Percentiles rank a stretch among this genome's conserved stretches.
These are phyloP conservation scores for Mitragyna speciosa DNA, from an alignment of 257 asterid genomes.

Conservation along the genomic window DNA sequence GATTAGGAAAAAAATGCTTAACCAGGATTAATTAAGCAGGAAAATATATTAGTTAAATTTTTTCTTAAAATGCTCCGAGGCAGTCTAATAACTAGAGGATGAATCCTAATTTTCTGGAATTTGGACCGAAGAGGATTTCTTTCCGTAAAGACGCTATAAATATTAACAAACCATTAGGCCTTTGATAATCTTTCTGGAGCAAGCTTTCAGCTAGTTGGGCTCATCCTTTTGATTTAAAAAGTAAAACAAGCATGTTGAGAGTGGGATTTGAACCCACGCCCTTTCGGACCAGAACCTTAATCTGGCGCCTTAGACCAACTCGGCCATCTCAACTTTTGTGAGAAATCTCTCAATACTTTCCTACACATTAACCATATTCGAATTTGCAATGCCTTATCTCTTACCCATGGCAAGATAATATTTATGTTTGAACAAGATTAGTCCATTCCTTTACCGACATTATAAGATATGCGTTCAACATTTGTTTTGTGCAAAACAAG, in stretches of 20 bases:
- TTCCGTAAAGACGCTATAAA: too few species aligned
- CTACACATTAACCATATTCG: too few species aligned
- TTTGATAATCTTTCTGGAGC: neutral
- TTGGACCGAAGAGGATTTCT: too few species aligned
- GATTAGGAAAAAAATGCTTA: neutral
- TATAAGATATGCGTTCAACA: neutral
- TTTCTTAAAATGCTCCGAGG: neutral
- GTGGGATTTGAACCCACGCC: slow-evolving; percentile 99
- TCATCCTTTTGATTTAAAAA: neutral
- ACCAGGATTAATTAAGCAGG: neutral
- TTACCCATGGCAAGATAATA: too few species aligned
- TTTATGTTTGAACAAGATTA: neutral
- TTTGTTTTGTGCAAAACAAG: too few species aligned
- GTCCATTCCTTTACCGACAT: neutral
- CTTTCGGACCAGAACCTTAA: slow-evolving; percentile 99
- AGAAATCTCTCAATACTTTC: too few species aligned
- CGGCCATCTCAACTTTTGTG: slow-evolving; percentile 78
- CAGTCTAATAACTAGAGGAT: too few species aligned
- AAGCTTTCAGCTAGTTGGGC: neutral
- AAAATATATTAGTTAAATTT: too few species aligned
- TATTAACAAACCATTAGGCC: neutral
- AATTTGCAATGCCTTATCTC: too few species aligned
- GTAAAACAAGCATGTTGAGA: slow-evolving; percentile 51
- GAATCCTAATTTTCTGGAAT: too few species aligned
- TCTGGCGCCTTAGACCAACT: slow-evolving; percentile 99